Conservation (phyloP, 805 yeast species). For the Ogataea methanolica region DNA sequence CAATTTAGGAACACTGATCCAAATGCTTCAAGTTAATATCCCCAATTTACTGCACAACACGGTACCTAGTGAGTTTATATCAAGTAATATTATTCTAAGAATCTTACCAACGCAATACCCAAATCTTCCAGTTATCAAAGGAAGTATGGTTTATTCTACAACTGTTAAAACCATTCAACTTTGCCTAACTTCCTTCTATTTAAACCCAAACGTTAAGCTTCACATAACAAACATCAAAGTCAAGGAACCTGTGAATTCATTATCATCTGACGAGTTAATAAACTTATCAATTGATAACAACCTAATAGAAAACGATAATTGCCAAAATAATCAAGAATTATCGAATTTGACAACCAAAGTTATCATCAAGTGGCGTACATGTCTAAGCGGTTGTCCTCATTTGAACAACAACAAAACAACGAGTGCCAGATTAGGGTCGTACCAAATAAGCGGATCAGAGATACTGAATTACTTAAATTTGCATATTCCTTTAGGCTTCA, state of each 20-base stretch:
- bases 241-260: slow-evolving; percentile 25
- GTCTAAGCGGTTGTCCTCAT: slow-evolving; percentile 48
- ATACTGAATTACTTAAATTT: slow-evolving; percentile 2
- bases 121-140: slow-evolving; percentile 51
- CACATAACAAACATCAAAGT: slow-evolving; percentile 43
- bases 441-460: slow-evolving; percentile 17
- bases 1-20: slow-evolving; percentile 52
- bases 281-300: slow-evolving; percentile 22
- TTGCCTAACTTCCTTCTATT: slow-evolving; percentile 48
- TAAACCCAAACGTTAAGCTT: slow-evolving; percentile 47
- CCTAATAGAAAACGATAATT: slow-evolving; percentile 8
- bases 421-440: slow-evolving; percentile 25
- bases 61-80: slow-evolving; percentile 40
- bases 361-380: slow-evolving; percentile 53
- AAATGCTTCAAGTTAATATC: slow-evolving; percentile 40
- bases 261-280: slow-evolving; percentile 23
- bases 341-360: slow-evolving; percentile 44
- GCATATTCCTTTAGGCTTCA: slow-evolving; percentile 5
- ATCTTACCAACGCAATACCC: slow-evolving; percentile 54
- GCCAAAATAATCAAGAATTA: slow-evolving; percentile 13
- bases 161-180: slow-evolving; percentile 54
- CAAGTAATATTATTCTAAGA: slow-evolving; percentile 45
- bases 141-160: slow-evolving; percentile 51
- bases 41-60: slow-evolving; percentile 47
- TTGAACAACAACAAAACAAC: slow-evolving; percentile 26